A percentile compares a stretch with the other conserved stretches of the same genome.
Evolutionary conservation across 306 rosid genomes (phyloP).

Genomic region (Notholithocarpus densiflorus): DNA sequence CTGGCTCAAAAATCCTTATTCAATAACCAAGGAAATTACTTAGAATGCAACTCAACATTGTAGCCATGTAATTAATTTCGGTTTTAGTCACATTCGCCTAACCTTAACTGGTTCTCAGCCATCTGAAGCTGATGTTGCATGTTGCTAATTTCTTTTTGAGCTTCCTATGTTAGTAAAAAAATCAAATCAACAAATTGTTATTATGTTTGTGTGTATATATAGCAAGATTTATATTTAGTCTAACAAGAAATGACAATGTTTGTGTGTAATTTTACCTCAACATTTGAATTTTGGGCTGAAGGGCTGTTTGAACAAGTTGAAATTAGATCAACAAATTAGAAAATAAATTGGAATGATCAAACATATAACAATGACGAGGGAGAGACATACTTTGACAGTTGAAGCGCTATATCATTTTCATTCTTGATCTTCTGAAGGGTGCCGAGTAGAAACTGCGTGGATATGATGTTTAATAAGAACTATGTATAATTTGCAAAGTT

Average conservation of each 20-base stretch:
- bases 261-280: background rate
- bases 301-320: background rate
- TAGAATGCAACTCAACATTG: background rate
- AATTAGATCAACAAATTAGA: background rate
- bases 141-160: constrained; percentile 54
- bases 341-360: background rate
- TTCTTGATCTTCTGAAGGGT: constrained; percentile 37
- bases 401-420: constrained; percentile 46
- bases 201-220: too few relatives aligned
- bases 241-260: background rate
- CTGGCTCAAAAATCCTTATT: constrained; percentile 68
- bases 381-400: constrained; percentile 33
- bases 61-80: too few relatives aligned
- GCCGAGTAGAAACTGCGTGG: constrained; percentile 39
- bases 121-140: constrained; percentile 73
- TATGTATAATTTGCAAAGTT: background rate
- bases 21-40: background rate
- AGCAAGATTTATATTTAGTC: background rate
- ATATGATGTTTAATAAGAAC: background rate
- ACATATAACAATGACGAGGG: background rate
- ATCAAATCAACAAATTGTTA: too few relatives aligned
- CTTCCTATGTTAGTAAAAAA: constrained; percentile 42
- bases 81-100: background rate
- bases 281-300: background rate
- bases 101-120: constrained; percentile 78